These are phyloP conservation scores for Liquidambar formosana DNA, from an alignment of 164 flowering plant genomes.

Conservation along the genomic window DNA sequence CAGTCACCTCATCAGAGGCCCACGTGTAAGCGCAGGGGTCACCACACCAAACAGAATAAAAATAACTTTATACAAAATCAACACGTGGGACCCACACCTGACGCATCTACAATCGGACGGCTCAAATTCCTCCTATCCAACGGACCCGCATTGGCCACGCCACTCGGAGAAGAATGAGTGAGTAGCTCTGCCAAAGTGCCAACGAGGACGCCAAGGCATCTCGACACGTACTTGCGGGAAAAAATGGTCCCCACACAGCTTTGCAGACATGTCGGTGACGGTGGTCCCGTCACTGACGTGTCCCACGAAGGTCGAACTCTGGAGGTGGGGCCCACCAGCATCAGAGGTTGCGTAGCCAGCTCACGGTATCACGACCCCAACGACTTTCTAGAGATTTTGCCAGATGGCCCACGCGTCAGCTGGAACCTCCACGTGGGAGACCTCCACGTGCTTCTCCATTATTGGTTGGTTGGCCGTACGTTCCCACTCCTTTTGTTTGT, in stretches of 20 bases:
- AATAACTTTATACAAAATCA: too few species aligned
- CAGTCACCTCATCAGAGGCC: slow-evolving; percentile 1
- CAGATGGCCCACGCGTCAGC: slow-evolving; percentile 18
- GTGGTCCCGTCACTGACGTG: slow-evolving; percentile 32
- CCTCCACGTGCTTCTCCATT: slow-evolving; percentile 10
- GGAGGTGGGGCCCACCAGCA: slow-evolving; percentile 14
- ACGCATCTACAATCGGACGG: neutral
- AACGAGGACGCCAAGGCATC: slow-evolving; percentile 20
- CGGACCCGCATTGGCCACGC: neutral
- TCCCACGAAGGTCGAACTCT: slow-evolving; percentile 11
- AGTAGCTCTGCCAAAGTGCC: slow-evolving; percentile 24
- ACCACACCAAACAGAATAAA: neutral
- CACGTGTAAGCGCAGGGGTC: slow-evolving; percentile 22
- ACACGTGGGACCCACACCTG: neutral
- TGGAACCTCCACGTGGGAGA: slow-evolving; percentile 21
- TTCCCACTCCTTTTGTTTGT: neutral
- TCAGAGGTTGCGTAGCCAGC: slow-evolving; percentile 29
- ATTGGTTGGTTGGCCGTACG: neutral
- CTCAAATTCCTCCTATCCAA: neutral
- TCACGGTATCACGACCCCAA: slow-evolving; percentile 6
- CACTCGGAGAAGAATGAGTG: slow-evolving; percentile 1
- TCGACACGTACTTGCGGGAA: neutral
- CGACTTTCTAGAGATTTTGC: slow-evolving; percentile 6
- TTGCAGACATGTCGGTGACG: slow-evolving; percentile 14
- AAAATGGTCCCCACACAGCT: slow-evolving; percentile 21